phyloP scores from a whole-genome alignment of 2,329 filamentous ascomycete genomes.

The Leptographium radiaticola region DNA sequence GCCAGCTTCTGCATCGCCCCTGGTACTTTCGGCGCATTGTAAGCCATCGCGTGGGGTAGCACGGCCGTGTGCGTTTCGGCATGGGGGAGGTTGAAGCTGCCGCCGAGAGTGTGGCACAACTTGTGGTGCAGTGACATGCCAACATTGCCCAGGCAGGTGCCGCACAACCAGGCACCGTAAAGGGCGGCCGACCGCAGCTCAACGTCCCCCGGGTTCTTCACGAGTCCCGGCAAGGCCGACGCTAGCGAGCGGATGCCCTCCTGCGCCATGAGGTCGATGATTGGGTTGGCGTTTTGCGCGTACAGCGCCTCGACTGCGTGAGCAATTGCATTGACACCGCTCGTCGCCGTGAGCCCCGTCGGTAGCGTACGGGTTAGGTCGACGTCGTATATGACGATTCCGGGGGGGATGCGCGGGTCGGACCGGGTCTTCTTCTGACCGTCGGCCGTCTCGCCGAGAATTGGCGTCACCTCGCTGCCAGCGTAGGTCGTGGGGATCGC shows the following conservation, averaged over 20 bases:
- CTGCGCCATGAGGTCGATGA: slow-evolving; percentile 42
- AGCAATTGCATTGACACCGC: slow-evolving; percentile 53
- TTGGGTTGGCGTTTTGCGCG: slow-evolving; percentile 46
- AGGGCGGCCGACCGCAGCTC: slow-evolving; percentile 37
- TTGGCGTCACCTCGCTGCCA: slow-evolving; percentile 51
- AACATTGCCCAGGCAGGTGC: slow-evolving; percentile 43
- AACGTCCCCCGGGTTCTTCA: slow-evolving; percentile 24
- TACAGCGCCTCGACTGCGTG: slow-evolving; percentile 54
- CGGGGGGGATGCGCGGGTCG: slow-evolving; percentile 46
- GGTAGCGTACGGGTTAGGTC: slow-evolving; percentile 48
- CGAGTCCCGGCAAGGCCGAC: slow-evolving; percentile 36
- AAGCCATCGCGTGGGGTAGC: slow-evolving; percentile 48
- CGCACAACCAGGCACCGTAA: slow-evolving; percentile 54
- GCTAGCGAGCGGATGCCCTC: slow-evolving; percentile 44
- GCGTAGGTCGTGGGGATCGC: slow-evolving; percentile 47
- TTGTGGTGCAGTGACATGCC: slow-evolving; percentile 56
- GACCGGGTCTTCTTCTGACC: slow-evolving; percentile 43
- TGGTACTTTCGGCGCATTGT: slow-evolving; percentile 43
- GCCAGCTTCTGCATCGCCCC: slow-evolving; percentile 39
- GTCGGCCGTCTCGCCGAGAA: slow-evolving; percentile 47
- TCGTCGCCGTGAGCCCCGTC: slow-evolving; percentile 36
- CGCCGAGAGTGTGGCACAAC: slow-evolving; percentile 51
- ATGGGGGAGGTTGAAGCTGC: slow-evolving; percentile 50
- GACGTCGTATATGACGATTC: slow-evolving; percentile 51
- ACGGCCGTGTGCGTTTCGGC: slow-evolving; percentile 53